Base-by-base conservation (phyloP, 2,329 filamentous ascomycete genomes). In the Phymatotrichopsis omnivora region DNA sequence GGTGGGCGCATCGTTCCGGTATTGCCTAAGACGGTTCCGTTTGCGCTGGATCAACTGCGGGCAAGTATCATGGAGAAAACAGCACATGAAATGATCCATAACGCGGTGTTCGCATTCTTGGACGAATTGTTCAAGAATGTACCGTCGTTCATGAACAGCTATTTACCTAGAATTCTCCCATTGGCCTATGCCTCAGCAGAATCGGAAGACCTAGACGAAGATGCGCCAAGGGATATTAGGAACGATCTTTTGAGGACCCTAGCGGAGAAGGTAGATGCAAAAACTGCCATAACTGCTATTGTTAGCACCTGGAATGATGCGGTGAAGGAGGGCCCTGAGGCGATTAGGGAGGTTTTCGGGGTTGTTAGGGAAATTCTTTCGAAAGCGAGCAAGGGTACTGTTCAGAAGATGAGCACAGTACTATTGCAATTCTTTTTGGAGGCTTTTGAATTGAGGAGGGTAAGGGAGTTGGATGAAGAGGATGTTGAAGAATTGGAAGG, bases 91-190 rank as follows among this genome's bases (percentile, higher is more conserved):
- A 42, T 57, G 48, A 32, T 95, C 23, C 85, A 93, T 61, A 84
- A 89, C 57, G 85, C 89, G 3, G 76, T 78, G 7, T 94, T 83
- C 63, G 74, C 83, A 0, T 78, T 96, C 47, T 70, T 95, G 51
- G 80, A 78, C 36, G 75, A 85, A 6, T 69, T 95, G 33, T 75
- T 89, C 10, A 80, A 91, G 56, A 77, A 91, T 57, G 68, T 96
- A 20, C 85, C 89, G 1, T 95, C 84, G 65, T 93, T 96, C 78
- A 70, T 96, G 50, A 85, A 85, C 8, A 76, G 75, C 1, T 80
- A 89, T 56, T 65, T 96, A 8, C 77, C 83, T 52, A 75, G 73
- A 37, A 72, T 93, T 35, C 65, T 96, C 20, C 50, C 41, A 4
- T 17, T 54, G 8, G 34, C 34, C 7, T 49, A 53, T 40, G 33